These are phyloP conservation scores for Aspergillus egyptiacus DNA, from an alignment of 495 filamentous ascomycete genomes.

Conservation along the genomic window DNA sequence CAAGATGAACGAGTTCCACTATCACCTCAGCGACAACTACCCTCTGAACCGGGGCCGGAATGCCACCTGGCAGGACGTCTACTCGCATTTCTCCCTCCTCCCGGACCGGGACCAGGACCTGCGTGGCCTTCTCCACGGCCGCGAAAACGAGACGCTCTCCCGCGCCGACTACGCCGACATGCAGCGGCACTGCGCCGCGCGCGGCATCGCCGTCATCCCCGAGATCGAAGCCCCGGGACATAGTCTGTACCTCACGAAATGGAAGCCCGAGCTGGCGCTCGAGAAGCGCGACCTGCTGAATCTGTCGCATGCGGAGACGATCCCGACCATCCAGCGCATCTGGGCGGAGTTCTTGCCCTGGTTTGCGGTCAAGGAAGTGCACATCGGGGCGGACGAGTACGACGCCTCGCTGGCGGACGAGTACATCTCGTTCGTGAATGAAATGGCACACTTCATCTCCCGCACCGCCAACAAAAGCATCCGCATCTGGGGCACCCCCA, in stretches of 20 bases:
- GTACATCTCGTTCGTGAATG: slow-evolving; percentile 51
- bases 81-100: slow-evolving; percentile 45
- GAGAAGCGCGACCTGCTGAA: slow-evolving; percentile 47
- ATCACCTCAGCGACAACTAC: slow-evolving; percentile 53
- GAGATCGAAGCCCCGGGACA: slow-evolving; percentile 54
- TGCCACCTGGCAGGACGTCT: slow-evolving; percentile 45
- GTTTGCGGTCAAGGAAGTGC: slow-evolving; percentile 52
- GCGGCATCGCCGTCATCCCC: slow-evolving; percentile 49
- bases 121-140: slow-evolving; percentile 35
- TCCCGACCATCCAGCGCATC: slow-evolving; percentile 47
- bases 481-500: slow-evolving; percentile 48
- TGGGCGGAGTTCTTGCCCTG: slow-evolving; percentile 52
- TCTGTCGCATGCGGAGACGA: slow-evolving; percentile 47
- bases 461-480: slow-evolving; percentile 39
- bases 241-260: slow-evolving; percentile 48
- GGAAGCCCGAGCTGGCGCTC: slow-evolving; percentile 51
- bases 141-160: slow-evolving; percentile 45
- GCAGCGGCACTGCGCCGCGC: slow-evolving; percentile 44
- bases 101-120: slow-evolving; percentile 37
- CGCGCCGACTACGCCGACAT: slow-evolving; percentile 44
- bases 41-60: slow-evolving; percentile 49
- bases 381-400: slow-evolving; percentile 55
- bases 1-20: slow-evolving; percentile 54
- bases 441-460: slow-evolving; percentile 41
- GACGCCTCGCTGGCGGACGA: slow-evolving; percentile 44